Evolutionary conservation across 306 rosid genomes (phyloP).

Genomic region (Prunus kanzakura): DNA sequence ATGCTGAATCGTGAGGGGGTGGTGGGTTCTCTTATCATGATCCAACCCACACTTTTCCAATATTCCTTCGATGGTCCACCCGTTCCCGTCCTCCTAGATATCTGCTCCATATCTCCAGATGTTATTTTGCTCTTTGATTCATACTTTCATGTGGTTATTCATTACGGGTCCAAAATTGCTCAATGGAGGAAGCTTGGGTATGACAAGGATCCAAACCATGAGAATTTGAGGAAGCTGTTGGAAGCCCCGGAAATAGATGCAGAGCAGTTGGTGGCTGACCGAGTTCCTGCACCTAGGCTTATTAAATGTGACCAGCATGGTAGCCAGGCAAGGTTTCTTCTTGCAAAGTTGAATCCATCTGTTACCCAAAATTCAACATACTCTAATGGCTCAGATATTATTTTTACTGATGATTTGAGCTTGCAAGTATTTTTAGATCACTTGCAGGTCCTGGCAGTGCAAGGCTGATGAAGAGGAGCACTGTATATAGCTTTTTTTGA

Average conservation of each 20-base stretch:
- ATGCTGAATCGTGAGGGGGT: conserved; percentile 88
- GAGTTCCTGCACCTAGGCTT: conserved; percentile 74
- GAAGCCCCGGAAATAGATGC: conserved; percentile 88
- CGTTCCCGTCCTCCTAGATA: conserved; percentile 74
- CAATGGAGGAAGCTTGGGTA: conserved; percentile 88
- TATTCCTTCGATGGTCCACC: conserved; percentile 92
- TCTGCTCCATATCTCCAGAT: conserved; percentile 73
- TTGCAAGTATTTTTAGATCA: conserved; percentile 84
- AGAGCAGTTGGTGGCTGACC: conserved; percentile 55
- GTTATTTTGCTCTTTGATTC: conserved; percentile 84
- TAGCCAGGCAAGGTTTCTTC: conserved; percentile 91
- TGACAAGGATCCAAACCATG: conserved; percentile 74
- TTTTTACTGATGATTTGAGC: conserved; percentile 89
- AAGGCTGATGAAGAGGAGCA: conserved; percentile 44
- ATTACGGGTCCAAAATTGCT: conserved; percentile 72
- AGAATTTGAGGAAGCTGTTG: conserved; percentile 72
- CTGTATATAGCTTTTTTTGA: conserved; percentile 15
- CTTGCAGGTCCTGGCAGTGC: conserved; percentile 82
- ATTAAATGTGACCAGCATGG: conserved; percentile 84
- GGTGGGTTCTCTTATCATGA: conserved; percentile 85
- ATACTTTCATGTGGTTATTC: conserved; percentile 80
- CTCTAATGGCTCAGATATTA: conserved; percentile 69
- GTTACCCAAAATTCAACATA: conserved; percentile 80
- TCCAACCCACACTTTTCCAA: conserved; percentile 81
- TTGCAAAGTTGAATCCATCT: conserved; percentile 88